Conservation (phyloP, 352 stramenopile species). For the Pythium dissotocum region DNA sequence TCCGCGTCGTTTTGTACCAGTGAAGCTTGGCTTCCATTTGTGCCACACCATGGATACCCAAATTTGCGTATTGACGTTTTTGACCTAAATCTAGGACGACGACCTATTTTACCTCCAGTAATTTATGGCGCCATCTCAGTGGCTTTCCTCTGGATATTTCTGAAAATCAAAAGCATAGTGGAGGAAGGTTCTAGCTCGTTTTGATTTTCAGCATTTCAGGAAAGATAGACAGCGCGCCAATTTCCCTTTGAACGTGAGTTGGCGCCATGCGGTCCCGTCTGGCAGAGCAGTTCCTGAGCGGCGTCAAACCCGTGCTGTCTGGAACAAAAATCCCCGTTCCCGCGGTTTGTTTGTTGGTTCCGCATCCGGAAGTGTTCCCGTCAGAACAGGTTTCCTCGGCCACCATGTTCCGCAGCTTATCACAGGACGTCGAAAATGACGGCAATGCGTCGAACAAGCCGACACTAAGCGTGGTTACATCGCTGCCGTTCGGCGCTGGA, state of each 20-base stretch:
- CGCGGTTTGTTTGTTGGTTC: slow-evolving; percentile 9
- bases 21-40: slow-evolving; percentile 1
- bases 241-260: slow-evolving; percentile 10
- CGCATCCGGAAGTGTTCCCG: background rate
- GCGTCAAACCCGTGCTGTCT: background rate
- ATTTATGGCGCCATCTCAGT: background rate
- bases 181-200: background rate
- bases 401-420: slow-evolving; percentile 25
- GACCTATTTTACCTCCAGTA: background rate
- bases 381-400: slow-evolving; percentile 7
- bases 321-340: background rate
- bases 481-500: background rate
- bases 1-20: slow-evolving; percentile 16
- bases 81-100: background rate
- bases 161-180: background rate
- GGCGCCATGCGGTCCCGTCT: background rate
- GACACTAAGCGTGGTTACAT: background rate
- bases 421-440: slow-evolving; percentile 22
- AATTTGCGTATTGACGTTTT: background rate
- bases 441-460: background rate
- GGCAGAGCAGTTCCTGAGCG: background rate
- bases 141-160: background rate
- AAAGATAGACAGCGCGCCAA: background rate
- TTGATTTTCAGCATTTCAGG: background rate
- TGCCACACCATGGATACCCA: slow-evolving; percentile 13